Conservation (phyloP, 2,329 filamentous ascomycete genomes). For the Corinectria fuckeliana region DNA sequence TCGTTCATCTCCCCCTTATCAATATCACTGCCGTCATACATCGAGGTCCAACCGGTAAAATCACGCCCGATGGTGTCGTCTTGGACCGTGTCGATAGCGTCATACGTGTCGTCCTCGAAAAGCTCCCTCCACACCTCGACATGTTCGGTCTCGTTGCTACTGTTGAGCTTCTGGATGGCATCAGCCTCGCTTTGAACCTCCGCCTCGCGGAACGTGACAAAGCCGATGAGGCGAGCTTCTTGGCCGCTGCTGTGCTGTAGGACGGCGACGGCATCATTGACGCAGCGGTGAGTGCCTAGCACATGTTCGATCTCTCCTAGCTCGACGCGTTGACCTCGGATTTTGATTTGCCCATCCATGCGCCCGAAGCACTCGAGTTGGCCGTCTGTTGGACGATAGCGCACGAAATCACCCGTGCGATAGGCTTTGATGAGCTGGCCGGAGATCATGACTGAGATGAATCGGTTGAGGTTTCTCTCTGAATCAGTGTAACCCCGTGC, state of each 20-base stretch:
- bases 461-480: neutral
- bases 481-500: slow-evolving; percentile 12
- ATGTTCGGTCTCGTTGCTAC: neutral
- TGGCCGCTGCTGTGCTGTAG: slow-evolving; percentile 2
- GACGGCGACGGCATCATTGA: slow-evolving; percentile 26
- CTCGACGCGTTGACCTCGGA: slow-evolving; percentile 31
- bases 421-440: slow-evolving; percentile 10
- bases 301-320: slow-evolving; percentile 30
- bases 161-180: neutral
- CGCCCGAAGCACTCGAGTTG: slow-evolving; percentile 24
- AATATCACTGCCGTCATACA: slow-evolving; percentile 39
- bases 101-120: slow-evolving; percentile 25
- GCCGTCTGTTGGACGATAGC: slow-evolving; percentile 21
- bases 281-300: neutral
- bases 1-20: slow-evolving; percentile 40
- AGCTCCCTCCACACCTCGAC: slow-evolving; percentile 24
- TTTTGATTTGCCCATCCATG: slow-evolving; percentile 32
- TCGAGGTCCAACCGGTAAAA: slow-evolving; percentile 43
- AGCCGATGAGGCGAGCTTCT: slow-evolving; percentile 6
- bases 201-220: slow-evolving; percentile 8
- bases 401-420: slow-evolving; percentile 26
- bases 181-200: neutral
- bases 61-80: slow-evolving; percentile 31
- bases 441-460: neutral
- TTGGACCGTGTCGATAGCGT: slow-evolving; percentile 14